phyloP scores from a whole-genome alignment of 2,329 filamentous ascomycete genomes.

The Claviceps sp. region DNA sequence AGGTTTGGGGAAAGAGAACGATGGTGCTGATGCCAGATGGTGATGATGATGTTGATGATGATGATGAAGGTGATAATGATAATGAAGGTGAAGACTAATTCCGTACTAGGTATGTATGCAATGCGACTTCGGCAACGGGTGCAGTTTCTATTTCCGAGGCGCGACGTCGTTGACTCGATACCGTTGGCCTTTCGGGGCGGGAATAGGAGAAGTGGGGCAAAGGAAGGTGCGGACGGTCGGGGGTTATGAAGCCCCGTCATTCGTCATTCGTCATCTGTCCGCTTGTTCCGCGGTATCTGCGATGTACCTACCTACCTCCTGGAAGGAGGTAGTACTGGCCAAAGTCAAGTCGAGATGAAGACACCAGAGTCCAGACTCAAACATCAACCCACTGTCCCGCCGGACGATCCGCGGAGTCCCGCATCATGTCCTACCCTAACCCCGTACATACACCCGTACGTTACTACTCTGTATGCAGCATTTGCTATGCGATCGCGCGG shows the following conservation, averaged over 20 bases:
- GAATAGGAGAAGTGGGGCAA: not conserved
- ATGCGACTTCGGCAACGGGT: not conserved
- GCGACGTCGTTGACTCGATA: not conserved
- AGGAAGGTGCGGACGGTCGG: not conserved
- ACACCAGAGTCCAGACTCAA: no score
- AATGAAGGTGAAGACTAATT: not conserved
- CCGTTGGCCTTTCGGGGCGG: not conserved
- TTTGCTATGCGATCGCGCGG: no score
- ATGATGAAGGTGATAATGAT: not conserved
- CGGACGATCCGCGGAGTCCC: no score
- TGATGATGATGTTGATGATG: not conserved
- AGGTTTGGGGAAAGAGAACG: not conserved
- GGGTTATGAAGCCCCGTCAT: not conserved
- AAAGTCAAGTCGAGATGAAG: not conserved
- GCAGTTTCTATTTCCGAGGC: not conserved
- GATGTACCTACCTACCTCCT: no score
- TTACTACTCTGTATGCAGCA: no score
- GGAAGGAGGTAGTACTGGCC: not conserved
- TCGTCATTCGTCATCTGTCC: not conserved
- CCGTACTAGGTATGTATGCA: not conserved
- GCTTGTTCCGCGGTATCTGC: not conserved
- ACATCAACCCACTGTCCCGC: no score
- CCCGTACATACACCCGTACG: no score
- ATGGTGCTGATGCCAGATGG: not conserved
- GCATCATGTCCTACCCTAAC: no score